Percentiles rank a stretch among this genome's conserved stretches.
Evolutionary conservation across 352 stramenopile genomes (phyloP).

Genomic region (Globisporangium lucens): DNA sequence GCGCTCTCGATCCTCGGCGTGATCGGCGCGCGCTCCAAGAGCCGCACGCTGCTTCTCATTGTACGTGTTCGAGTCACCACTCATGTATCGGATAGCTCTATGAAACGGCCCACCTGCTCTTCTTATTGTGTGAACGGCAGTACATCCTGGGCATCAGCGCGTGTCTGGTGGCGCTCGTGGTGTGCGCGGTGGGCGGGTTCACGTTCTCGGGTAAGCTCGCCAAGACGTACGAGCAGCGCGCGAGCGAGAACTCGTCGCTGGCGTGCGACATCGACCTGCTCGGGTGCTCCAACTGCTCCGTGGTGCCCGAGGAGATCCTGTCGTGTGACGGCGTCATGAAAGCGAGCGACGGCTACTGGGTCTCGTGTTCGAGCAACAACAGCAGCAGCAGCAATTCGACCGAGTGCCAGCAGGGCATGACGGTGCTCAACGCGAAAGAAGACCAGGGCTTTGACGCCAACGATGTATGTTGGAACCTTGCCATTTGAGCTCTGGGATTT

Average conservation of each 20-base stretch:
- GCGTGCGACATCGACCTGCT: slow-evolving; percentile 66
- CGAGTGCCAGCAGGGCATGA: slow-evolving; percentile 47
- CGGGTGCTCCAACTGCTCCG: slow-evolving; percentile 79
- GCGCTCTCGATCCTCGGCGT: slow-evolving; percentile 64
- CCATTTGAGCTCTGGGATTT: not conserved
- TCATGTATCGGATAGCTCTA: not conserved
- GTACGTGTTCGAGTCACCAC: slow-evolving; percentile 25
- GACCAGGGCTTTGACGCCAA: slow-evolving; percentile 61
- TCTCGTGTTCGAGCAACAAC: slow-evolving; percentile 29
- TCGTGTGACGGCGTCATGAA: slow-evolving; percentile 44
- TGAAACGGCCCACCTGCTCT: not conserved
- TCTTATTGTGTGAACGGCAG: slow-evolving; percentile 22
- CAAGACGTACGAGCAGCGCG: slow-evolving; percentile 44
- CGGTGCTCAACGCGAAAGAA: slow-evolving; percentile 41
- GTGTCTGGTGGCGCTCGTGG: slow-evolving; percentile 58
- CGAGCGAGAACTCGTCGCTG: slow-evolving; percentile 33
- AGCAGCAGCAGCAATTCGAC: slow-evolving; percentile 16
- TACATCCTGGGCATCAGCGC: slow-evolving; percentile 67
- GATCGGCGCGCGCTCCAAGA: slow-evolving; percentile 70
- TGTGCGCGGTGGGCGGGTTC: slow-evolving; percentile 65
- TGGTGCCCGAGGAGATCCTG: slow-evolving; percentile 22
- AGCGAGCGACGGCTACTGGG: slow-evolving; percentile 34
- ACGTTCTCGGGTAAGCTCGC: slow-evolving; percentile 59
- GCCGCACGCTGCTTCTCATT: slow-evolving; percentile 66
- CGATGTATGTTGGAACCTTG: slow-evolving; percentile 38